Evolutionary conservation across 768 basidiomycete genomes (phyloP).

Genomic region (Atractiella rhizophila): DNA sequence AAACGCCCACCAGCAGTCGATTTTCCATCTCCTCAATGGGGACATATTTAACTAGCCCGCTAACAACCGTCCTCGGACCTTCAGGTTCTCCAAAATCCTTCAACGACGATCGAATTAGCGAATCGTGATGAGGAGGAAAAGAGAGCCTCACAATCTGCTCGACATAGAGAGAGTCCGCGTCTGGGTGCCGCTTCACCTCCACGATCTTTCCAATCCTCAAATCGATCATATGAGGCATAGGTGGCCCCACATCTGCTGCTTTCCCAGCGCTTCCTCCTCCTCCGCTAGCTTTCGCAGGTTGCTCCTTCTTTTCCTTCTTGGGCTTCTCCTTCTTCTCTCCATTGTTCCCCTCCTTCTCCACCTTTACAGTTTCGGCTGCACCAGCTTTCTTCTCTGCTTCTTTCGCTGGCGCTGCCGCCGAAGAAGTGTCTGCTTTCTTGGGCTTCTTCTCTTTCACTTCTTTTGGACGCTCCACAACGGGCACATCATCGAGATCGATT

Average conservation of each 20-base stretch:
- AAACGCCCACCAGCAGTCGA: constrained; percentile 13
- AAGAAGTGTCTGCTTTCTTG: constrained; percentile 32
- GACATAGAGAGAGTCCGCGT: constrained; percentile 90
- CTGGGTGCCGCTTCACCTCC: constrained; percentile 84
- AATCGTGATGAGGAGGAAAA: neutral
- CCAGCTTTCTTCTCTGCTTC: constrained; percentile 23
- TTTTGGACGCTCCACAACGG: constrained; percentile 46
- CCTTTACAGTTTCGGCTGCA: constrained; percentile 5
- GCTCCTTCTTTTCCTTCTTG: constrained; percentile 23
- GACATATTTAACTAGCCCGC: constrained; percentile 86
- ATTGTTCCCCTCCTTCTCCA: constrained; percentile 17
- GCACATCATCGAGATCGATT: constrained; percentile 53
- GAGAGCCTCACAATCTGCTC: constrained; percentile 32
- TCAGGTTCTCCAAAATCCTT: constrained; percentile 89
- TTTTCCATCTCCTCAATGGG: constrained; percentile 8
- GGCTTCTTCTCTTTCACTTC: constrained; percentile 35
- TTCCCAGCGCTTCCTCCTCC: too few species aligned
- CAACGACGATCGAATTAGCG: constrained; percentile 17
- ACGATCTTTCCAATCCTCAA: constrained; percentile 78
- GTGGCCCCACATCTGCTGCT: constrained; percentile 37
- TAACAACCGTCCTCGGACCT: constrained; percentile 85
- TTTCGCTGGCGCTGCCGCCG: constrained; percentile 16
- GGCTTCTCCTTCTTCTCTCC: constrained; percentile 25
- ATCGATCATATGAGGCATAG: constrained; percentile 89
- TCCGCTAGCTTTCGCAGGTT: constrained; percentile 15